These are phyloP conservation scores for Solanum hybrid DNA, from an alignment of 305 asterid species.

Conservation along the genomic window DNA sequence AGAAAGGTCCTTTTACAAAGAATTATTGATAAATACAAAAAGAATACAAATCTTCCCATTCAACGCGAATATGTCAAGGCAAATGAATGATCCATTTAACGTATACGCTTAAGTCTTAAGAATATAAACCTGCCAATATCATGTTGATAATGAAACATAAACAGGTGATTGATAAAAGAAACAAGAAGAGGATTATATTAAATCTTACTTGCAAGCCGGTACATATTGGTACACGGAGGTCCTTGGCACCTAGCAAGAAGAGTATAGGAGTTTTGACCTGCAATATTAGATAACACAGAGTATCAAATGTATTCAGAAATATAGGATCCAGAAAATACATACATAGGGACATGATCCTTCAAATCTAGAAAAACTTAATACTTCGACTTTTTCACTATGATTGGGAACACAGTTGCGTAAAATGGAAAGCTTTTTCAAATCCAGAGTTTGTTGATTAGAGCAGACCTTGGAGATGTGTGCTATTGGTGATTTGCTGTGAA, in stretches of 20 bases:
- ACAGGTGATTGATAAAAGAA: background rate
- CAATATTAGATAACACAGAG: background rate
- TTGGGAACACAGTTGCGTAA: background rate
- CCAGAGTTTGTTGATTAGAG: background rate
- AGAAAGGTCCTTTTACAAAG: background rate
- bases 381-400: background rate
- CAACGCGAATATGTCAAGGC: background rate
- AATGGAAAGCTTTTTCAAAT: background rate
- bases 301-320: background rate
- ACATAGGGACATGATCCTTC: background rate
- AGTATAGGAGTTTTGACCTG: conserved; percentile 65
- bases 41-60: background rate
- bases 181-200: background rate
- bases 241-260: conserved; percentile 49
- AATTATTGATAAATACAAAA: background rate
- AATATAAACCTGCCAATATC: background rate
- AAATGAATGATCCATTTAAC: background rate
- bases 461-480: conserved; percentile 69
- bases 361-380: background rate
- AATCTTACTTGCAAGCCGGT: conserved; percentile 54
- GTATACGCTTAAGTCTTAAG: background rate
- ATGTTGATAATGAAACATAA: background rate
- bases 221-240: conserved; percentile 59
- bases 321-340: background rate
- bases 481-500: conserved; percentile 78